A percentile compares a stretch with the other conserved stretches of the same genome.
Conservation (phyloP, 352 stramenopile genomes). For the Globisporangium nodosum region DNA sequence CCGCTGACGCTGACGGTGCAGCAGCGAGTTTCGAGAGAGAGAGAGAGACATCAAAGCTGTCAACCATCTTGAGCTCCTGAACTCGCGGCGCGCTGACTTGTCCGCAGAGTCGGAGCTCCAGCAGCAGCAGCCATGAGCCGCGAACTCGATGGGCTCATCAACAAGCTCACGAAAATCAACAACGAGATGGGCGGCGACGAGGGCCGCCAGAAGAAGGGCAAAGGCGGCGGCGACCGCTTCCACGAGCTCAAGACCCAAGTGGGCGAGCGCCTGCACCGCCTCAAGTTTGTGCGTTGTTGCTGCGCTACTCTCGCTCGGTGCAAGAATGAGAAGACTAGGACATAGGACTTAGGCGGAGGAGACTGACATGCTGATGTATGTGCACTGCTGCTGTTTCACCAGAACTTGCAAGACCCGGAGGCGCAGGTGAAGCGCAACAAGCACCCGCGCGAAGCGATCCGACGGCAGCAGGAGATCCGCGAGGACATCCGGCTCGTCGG, state of each 20-base stretch:
- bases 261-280: constrained; percentile 62
- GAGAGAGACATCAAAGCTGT: no score
- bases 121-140: constrained; percentile 39
- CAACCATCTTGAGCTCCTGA: not conserved
- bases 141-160: constrained; percentile 71
- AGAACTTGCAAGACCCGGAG: constrained; percentile 77
- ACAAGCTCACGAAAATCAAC: constrained; percentile 73
- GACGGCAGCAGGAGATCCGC: constrained; percentile 71
- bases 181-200: constrained; percentile 76
- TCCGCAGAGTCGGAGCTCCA: not conserved
- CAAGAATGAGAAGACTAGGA: not conserved
- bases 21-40: not conserved
- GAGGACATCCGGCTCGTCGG: constrained; percentile 72
- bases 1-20: not conserved
- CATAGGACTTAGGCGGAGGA: not conserved
- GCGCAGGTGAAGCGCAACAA: constrained; percentile 53
- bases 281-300: constrained; percentile 59
- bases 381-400: not conserved
- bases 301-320: not conserved
- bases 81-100: not conserved
- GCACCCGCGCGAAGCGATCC: constrained; percentile 74
- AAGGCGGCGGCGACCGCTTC: constrained; percentile 65
- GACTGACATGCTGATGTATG: not conserved
- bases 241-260: constrained; percentile 80
- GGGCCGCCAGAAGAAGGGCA: constrained; percentile 58